Conservation (phyloP, 768 basidiomycete species). For the Rhizopogon rudus region DNA sequence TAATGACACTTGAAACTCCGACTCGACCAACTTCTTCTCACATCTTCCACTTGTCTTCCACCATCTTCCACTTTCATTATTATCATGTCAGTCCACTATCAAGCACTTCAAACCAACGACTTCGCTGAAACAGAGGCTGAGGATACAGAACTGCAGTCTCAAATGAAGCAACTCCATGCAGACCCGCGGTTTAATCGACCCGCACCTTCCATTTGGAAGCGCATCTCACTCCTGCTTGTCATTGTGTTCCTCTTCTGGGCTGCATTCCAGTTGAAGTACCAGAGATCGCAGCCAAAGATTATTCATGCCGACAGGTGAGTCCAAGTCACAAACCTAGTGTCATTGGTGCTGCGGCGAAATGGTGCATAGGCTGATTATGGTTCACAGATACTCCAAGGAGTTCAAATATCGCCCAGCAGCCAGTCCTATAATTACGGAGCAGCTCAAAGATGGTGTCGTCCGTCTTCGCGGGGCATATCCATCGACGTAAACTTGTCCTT, state of each 20-base stretch:
- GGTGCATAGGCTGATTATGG: neutral
- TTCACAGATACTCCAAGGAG: conserved; percentile 74
- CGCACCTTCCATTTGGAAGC: conserved; percentile 41
- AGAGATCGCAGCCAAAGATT: conserved; percentile 35
- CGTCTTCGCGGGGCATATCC: conserved; percentile 67
- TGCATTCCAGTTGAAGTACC: conserved; percentile 27
- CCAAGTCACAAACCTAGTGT: neutral
- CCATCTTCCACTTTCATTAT: no score
- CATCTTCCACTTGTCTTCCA: neutral
- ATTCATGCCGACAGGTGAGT: conserved; percentile 63
- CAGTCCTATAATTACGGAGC: conserved; percentile 77
- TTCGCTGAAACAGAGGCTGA: neutral
- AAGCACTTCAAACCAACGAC: neutral
- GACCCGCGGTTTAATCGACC: conserved; percentile 36
- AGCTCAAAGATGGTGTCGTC: conserved; percentile 62
- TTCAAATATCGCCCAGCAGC: conserved; percentile 81
- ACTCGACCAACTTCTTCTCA: neutral
- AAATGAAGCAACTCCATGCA: neutral
- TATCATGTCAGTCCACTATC: neutral
- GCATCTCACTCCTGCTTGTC: conserved; percentile 37
- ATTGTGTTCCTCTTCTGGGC: conserved; percentile 42
- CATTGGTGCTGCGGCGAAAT: neutral
- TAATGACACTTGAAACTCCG: neutral
- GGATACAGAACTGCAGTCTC: neutral
- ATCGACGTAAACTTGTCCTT: neutral